Evolutionary conservation across 2,329 filamentous ascomycete genomes (phyloP), one percentile per base, ranked within the genome.

Genomic region (Xylaria sp.): DNA sequence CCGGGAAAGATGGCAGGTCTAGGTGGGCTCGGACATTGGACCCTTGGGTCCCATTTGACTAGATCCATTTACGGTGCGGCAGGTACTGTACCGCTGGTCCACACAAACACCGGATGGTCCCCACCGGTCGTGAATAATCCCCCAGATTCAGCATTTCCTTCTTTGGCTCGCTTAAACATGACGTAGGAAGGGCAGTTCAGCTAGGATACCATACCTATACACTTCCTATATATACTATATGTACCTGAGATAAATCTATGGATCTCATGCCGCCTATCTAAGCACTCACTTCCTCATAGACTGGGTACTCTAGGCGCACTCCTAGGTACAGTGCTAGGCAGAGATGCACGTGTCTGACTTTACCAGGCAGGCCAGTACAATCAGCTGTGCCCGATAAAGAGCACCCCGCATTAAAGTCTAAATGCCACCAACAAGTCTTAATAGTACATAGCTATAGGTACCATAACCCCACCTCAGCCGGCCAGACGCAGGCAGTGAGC

Each of bases 341-440:
- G 11, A 36, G 7, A 36, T 11, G 11, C 34, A 36, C 34, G 34
- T 36, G 34, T 11, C 34, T 36, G 34, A 36, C 34, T 36, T 11
- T 36, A 36, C 34, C 34, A 11, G 34, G 34, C 34, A 36, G 34
- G 34, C 34, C 1, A 36, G 34, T 36, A 36, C 34, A 36, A 27
- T 27, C 24, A 27, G 24, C 24, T 27, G 24, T 36, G 11, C 34
- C 34, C 34, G 11, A 36, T 36, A 39, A 48, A 54, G 34, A 59
- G n/a, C 54, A 64, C 54, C 62, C 55, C 55, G 54, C 54, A 50
- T 51, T 50, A 27, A 50, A 56, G 42, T 56, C 61, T 17, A 27
- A 36, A 42, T 48, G 42, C 55, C 42, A 21, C 24, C 48, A 61
- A 51, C 48, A 61, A 51, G 34, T 6, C 32, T 30, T 3, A 34